phyloP scores from a whole-genome alignment of 1,284 basidiomycete genomes.

The Abortiporus biennis region DNA sequence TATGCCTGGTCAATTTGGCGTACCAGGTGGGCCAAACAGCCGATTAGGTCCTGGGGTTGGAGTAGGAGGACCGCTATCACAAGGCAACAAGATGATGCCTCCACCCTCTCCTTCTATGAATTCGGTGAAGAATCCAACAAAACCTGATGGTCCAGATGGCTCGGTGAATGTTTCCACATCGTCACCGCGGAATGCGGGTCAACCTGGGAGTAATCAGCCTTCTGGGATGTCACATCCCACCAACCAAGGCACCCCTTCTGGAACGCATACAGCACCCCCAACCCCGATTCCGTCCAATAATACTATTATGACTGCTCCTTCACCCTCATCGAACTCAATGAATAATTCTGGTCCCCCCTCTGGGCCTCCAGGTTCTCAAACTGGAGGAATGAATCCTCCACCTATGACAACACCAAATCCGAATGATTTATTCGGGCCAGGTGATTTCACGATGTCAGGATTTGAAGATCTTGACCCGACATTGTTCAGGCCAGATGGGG shows the following conservation, averaged over 20 bases:
- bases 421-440: conserved; percentile 6
- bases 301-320: neutral
- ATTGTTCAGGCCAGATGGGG: conserved; percentile 35
- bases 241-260: conserved; percentile 19
- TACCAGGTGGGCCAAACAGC: conserved; percentile 20
- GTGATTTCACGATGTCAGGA: conserved; percentile 20
- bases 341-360: conserved; percentile 25
- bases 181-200: conserved; percentile 5
- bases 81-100: conserved; percentile 42
- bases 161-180: conserved; percentile 23
- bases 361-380: too few relatives aligned
- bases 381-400: conserved; percentile 13
- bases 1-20: conserved; percentile 11
- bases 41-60: conserved; percentile 15
- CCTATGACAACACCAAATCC: neutral
- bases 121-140: conserved; percentile 16
- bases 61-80: conserved; percentile 15
- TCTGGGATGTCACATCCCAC: conserved; percentile 10
- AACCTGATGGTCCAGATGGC: conserved; percentile 20
- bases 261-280: conserved; percentile 6
- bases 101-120: conserved; percentile 37
- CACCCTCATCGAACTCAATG: conserved; percentile 14
- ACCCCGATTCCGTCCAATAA: conserved; percentile 2
- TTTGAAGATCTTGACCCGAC: conserved; percentile 39
- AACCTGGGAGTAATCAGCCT: conserved; percentile 4